Evolutionary conservation across 192 early-diverging fungal genomes (phyloP).

Genomic region (Glomus cerebriforme): DNA sequence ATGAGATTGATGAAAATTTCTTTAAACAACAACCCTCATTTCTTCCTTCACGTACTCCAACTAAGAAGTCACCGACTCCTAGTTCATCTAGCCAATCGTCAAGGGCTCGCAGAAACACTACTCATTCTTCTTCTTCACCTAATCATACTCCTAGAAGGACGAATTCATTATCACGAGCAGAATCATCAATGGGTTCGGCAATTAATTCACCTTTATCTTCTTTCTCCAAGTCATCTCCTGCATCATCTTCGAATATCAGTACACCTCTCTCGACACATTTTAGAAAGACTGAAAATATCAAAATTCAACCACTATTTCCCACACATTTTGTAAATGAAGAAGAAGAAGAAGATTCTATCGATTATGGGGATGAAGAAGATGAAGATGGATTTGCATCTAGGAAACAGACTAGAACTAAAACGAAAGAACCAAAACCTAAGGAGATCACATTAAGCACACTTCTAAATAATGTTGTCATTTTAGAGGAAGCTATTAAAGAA

Average conservation of each 20-base stretch:
- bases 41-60: constrained; percentile 18
- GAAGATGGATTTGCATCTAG: constrained; percentile 43
- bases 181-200: background rate
- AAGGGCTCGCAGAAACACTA: background rate
- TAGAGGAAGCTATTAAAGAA: constrained; percentile 94
- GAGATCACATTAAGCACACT: constrained; percentile 62
- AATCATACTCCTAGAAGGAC: constrained; percentile 2
- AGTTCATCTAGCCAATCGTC: background rate
- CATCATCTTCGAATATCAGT: constrained; percentile 22
- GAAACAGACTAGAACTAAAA: constrained; percentile 33
- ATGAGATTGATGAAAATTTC: constrained; percentile 37
- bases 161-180: background rate
- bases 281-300: constrained; percentile 44
- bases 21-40: constrained; percentile 18
- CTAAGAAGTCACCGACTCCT: constrained; percentile 1
- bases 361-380: constrained; percentile 32
- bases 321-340: constrained; percentile 56
- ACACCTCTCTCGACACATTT: constrained; percentile 36
- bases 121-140: background rate
- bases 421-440: constrained; percentile 40
- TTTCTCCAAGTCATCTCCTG: constrained; percentile 4
- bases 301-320: constrained; percentile 57
- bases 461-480: constrained; percentile 86
- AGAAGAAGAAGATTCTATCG: constrained; percentile 42
- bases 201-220: constrained; percentile 13